Base-by-base conservation (phyloP, 306 rosid genomes). In the Fragaria iinumae region DNA sequence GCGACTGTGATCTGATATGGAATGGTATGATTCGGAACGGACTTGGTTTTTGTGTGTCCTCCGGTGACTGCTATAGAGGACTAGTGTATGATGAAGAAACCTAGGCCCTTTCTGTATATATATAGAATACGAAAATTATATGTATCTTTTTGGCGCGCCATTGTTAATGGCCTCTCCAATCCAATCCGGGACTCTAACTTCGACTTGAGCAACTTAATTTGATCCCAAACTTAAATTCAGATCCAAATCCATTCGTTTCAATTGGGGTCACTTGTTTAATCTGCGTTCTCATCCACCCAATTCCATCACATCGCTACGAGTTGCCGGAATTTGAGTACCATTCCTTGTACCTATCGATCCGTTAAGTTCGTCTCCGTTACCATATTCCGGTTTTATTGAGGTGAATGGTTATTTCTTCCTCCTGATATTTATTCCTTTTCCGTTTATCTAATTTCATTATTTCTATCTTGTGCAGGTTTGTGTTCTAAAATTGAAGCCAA, bases 61-160 rank as follows among this genome's bases (percentile, higher is more conserved):
- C 81, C 86, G 84, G 84, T 48, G 83, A 71, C 72, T 79, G 39
- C 50, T 71, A 77, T 29, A 55, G 70, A 83, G 78, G 81, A 77
- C 27, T 66, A 8, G 25, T 77, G 60, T 74, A 64, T 14, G 17
- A 50, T 38, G 41, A 48, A 44, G 25, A 43, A 38, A 18, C 39
- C 38, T 79, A 77, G 74, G 76, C 66, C 53, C 73, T 43, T 49
- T 73, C 77, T 82, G 80, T 76, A 60, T 62, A 65, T 62, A 65
- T 70, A 80, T 74, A 76, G 41, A 67, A 59, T 56, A 78, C 76
- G 13, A 74, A 64, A 73, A 36, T 36, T 21, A 69, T 69, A 69
- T 72, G 48, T 43, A 80, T 78, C 69, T 29, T 65, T 73, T 36
- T 39, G 79, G 83, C 81, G 81, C 67, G 88, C 87, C 83, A 63